phyloP scores from a whole-genome alignment of 371 early-diverging fungal genomes.

The Rhizopus sp. region DNA sequence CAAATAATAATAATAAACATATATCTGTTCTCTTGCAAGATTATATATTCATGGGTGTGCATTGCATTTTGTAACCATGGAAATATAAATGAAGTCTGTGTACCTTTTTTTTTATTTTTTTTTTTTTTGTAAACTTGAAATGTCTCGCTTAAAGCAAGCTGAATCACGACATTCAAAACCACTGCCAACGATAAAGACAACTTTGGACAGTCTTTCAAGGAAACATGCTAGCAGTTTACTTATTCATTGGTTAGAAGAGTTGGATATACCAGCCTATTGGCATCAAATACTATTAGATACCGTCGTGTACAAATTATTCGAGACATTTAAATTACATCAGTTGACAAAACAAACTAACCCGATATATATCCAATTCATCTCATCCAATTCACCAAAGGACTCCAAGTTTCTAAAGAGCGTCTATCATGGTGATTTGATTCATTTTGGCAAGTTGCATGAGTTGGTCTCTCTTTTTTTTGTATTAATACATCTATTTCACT shows the following conservation, averaged over 20 bases:
- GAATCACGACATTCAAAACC: slow-evolving; percentile 8
- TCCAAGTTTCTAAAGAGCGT: slow-evolving; percentile 28
- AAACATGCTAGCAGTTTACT: slow-evolving; percentile 29
- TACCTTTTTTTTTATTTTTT: neutral
- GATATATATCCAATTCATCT: slow-evolving; percentile 14
- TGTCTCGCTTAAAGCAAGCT: neutral
- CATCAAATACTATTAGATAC: slow-evolving; percentile 13
- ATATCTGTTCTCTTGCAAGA: no score
- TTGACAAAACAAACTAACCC: neutral
- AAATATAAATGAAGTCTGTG: no score
- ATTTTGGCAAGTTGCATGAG: slow-evolving; percentile 2
- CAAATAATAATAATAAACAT: no score
- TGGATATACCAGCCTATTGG: slow-evolving; percentile 24
- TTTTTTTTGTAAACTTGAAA: neutral
- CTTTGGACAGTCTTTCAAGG: slow-evolving; percentile 28
- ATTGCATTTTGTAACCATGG: no score
- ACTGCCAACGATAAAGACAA: slow-evolving; percentile 6
- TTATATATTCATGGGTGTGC: no score
- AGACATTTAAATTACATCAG: slow-evolving; percentile 2
- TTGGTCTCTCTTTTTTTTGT: neutral
- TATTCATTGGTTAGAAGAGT: slow-evolving; percentile 26
- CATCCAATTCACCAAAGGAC: slow-evolving; percentile 15
- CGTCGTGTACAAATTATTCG: slow-evolving; percentile 9
- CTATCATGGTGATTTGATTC: slow-evolving; percentile 25
- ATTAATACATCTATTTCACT: neutral